Evolutionary conservation across 345 rosid species (phyloP).

Genomic region (sweet orange (Citrus sinensis)): DVS_A1.0 CM039161.1:14794501-14795000

Average conservation of each 20-base stretch:
- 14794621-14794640: background rate
- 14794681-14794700: background rate
- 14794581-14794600: background rate
- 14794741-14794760: background rate
- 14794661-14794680: background rate
- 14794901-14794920: background rate
- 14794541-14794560: background rate
- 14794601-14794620: background rate
- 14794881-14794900: background rate
- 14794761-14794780: background rate
- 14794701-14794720: background rate
- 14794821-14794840: background rate
- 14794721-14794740: background rate
- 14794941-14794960: background rate
- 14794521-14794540: background rate
- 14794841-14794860: background rate
- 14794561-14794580: background rate
- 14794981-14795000: background rate
- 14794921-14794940: background rate
- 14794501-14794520: background rate
- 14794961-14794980: background rate
- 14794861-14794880: background rate
- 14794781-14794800: background rate
- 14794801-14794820: background rate
- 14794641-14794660: background rate